Base-by-base conservation (phyloP, 1,139 yeast genomes). In the Zygoascus hellenicus region DNA sequence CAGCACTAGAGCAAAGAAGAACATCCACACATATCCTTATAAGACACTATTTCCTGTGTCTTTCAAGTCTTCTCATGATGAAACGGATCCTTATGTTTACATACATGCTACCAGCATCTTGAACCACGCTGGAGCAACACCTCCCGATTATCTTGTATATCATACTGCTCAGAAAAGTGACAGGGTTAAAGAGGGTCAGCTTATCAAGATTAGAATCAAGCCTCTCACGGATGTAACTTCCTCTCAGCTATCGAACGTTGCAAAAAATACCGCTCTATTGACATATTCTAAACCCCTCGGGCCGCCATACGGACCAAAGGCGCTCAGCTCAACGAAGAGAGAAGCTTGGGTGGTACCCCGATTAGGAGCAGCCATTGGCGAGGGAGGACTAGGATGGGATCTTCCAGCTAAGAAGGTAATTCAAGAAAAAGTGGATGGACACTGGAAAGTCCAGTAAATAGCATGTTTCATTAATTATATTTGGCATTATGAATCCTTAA, bases 311-410 rank as follows among this genome's bases (percentile, higher is more conserved):
- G 95, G 89, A 1, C 95, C 95, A 1, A 83, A 82, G 58, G 70
- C 73, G 54, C 59, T 86, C 14, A 68, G 78, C 1, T 70, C 85
- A 0, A 77, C 80, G 1, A 61, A 62, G 47, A 70, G 97, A 56
- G 92, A 85, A 58, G 87, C 95, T 56, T 89, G 88, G 67, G 96
- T 90, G 19, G 83, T 89, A 40, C 97, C 97, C 0, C 69, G 96
- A 48, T 81, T 86, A 62, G 97, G 97, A 9, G 90, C 95, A 9
- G 76, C 82, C 6, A 72, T 83, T 38, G 95, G 95, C 3, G 76
- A 81, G 32, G 96, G 95, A 28, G 87, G 89, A 19, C 75, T 85
- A 26, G 96, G 96, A 9, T 90, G 96, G 95, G 97, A 90, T 59
- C 68, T 90, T 45, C 95, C 96, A 4, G 95, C 88, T 1, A 70